Percentiles rank a stretch among this genome's conserved stretches.
These are phyloP conservation scores for Lactifluus hygrophoroides DNA, from an alignment of 768 basidiomycete genomes.

Conservation along the genomic window DNA sequence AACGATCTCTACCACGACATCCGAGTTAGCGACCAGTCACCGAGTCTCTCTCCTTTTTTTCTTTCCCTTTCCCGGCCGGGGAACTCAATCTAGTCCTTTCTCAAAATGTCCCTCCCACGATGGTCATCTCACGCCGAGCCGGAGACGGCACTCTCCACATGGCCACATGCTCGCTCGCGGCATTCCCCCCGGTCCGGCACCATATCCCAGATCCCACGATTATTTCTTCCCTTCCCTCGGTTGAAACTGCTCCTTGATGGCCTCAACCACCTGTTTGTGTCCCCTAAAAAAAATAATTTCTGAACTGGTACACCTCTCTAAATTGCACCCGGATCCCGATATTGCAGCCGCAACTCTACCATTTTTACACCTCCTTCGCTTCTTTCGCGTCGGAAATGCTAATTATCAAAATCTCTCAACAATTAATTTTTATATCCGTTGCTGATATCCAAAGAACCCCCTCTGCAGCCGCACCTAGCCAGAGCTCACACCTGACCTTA, in stretches of 20 bases:
- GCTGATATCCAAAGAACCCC: neutral
- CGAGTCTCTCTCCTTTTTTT: neutral
- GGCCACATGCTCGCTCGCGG: conserved; percentile 6
- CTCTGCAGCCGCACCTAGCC: neutral
- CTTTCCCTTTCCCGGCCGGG: neutral
- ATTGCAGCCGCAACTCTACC: neutral
- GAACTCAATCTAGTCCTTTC: neutral
- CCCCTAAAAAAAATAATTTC: neutral
- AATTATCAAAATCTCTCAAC: neutral
- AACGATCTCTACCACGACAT: neutral
- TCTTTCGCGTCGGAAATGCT: neutral
- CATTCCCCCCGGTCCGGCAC: neutral
- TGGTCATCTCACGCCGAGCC: conserved; percentile 4
- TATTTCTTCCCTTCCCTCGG: neutral
- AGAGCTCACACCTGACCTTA: neutral
- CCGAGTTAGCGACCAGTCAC: neutral
- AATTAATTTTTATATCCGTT: neutral
- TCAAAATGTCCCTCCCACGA: conserved; percentile 1
- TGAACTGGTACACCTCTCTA: neutral
- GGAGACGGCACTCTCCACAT: neutral
- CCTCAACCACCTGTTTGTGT: neutral
- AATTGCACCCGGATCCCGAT: neutral
- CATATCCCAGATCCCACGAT: neutral
- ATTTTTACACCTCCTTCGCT: neutral
- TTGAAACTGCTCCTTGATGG: neutral